Percentiles rank a stretch among this genome's conserved stretches.
Conservation (phyloP, 2,329 filamentous ascomycete species). For the Fusarium agapanthi region DNA sequence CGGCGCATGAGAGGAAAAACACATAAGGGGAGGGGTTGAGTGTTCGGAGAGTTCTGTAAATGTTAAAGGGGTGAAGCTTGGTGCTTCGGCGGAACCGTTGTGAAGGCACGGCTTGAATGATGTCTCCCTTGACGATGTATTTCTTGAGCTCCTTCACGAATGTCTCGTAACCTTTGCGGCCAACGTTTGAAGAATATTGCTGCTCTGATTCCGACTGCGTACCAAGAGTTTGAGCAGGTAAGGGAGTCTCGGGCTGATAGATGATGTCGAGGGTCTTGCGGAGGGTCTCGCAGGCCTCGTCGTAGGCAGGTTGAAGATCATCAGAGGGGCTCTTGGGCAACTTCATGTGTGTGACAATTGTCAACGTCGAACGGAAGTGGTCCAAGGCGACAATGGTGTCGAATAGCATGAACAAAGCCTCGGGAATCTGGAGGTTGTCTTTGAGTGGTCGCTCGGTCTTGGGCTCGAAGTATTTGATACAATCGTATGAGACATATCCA, state of each 20-base stretch:
- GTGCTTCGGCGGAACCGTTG: slow-evolving; percentile 93
- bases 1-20: slow-evolving; percentile 91
- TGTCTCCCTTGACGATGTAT: slow-evolving; percentile 91
- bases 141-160: slow-evolving; percentile 88
- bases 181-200: slow-evolving; percentile 92
- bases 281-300: slow-evolving; percentile 66
- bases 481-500: slow-evolving; percentile 97
- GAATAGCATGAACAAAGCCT: slow-evolving; percentile 96
- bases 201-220: slow-evolving; percentile 72
- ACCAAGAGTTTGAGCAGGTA: slow-evolving; percentile 73
- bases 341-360: slow-evolving; percentile 89
- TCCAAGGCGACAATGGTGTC: slow-evolving; percentile 95
- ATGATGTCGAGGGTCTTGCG: slow-evolving; percentile 75
- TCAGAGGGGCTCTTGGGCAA: slow-evolving; percentile 66
- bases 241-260: slow-evolving; percentile 75
- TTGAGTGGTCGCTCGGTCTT: slow-evolving; percentile 91
- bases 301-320: slow-evolving; percentile 54
- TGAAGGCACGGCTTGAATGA: slow-evolving; percentile 96
- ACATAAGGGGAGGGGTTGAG: slow-evolving; percentile 98
- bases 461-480: slow-evolving; percentile 96
- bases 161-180: slow-evolving; percentile 85
- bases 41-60: slow-evolving; percentile 95
- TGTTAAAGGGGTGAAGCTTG: slow-evolving; percentile 93
- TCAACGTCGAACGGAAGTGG: slow-evolving; percentile 91
- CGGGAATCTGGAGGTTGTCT: slow-evolving; percentile 87